Evolutionary conservation across 495 filamentous ascomycete genomes (phyloP).

Genomic region (Neurospora cerealis): DNA sequence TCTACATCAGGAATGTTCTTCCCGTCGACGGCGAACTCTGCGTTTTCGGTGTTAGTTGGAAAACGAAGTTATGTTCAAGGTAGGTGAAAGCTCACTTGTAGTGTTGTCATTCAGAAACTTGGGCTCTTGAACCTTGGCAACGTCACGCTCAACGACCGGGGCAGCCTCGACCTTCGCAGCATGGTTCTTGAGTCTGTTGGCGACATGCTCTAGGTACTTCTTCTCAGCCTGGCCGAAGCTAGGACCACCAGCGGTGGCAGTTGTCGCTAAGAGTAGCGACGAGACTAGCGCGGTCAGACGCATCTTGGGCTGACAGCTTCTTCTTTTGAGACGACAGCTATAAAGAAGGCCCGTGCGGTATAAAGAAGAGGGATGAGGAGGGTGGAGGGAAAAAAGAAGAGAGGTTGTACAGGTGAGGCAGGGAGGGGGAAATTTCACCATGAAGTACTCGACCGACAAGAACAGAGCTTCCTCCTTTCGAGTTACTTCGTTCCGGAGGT

Average conservation of each 20-base stretch:
- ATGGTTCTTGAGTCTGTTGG: constrained; percentile 10
- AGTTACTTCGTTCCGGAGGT: not conserved
- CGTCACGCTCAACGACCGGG: not conserved
- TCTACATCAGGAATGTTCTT: constrained; percentile 58
- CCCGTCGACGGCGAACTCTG: constrained; percentile 58
- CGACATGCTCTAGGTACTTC: constrained; percentile 14
- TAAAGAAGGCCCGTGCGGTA: not conserved
- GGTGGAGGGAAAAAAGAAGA: not conserved
- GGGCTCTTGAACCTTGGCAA: not conserved
- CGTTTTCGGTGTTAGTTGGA: not conserved
- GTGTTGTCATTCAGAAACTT: constrained; percentile 29
- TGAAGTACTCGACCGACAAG: not conserved
- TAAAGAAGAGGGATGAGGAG: not conserved
- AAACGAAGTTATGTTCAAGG: not conserved
- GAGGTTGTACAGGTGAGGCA: not conserved
- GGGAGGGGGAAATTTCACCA: not conserved
- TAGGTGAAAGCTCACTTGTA: constrained; percentile 13
- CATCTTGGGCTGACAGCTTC: constrained; percentile 18
- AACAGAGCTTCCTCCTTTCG: not conserved
- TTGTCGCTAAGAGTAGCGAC: constrained; percentile 17
- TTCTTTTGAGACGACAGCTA: not conserved
- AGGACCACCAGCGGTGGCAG: constrained; percentile 16
- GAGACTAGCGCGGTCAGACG: constrained; percentile 15
- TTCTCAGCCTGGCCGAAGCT: constrained; percentile 29
- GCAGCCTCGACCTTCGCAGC: not conserved